Conservation (phyloP, 495 filamentous ascomycete genomes). For the Podospora bellae-mahoneyi region DNA sequence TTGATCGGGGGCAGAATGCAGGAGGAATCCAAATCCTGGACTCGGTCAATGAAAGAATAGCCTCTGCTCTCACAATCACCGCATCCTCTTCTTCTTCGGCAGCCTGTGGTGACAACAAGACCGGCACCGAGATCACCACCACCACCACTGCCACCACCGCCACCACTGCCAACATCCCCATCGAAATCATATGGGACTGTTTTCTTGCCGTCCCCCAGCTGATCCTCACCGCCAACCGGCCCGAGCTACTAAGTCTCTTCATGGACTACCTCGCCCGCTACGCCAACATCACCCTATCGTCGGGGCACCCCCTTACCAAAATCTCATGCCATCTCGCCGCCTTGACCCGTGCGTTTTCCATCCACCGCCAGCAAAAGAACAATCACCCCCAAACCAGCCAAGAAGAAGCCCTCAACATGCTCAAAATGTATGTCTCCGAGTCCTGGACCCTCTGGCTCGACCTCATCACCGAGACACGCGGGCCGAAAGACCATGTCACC, state of each 20-base stretch:
- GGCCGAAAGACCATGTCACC: slow-evolving; percentile 26
- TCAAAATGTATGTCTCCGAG: slow-evolving; percentile 18
- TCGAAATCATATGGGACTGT: slow-evolving; percentile 38
- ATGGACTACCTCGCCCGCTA: slow-evolving; percentile 23
- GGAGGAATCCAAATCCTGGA: background rate
- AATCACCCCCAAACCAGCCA: background rate
- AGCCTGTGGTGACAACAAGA: background rate
- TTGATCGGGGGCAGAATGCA: slow-evolving; percentile 6
- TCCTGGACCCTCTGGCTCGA: slow-evolving; percentile 33
- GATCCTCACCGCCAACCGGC: slow-evolving; percentile 18
- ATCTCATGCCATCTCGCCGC: slow-evolving; percentile 14
- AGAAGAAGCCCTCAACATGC: slow-evolving; percentile 3
- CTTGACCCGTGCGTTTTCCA: slow-evolving; percentile 3
- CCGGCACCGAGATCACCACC: background rate
- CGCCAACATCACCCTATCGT: slow-evolving; percentile 22
- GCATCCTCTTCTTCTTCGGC: background rate
- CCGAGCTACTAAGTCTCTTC: slow-evolving; percentile 30
- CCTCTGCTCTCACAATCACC: slow-evolving; percentile 5
- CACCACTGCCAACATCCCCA: slow-evolving; percentile 5
- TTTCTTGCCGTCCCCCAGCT: slow-evolving; percentile 34
- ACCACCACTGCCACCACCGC: background rate
- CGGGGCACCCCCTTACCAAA: slow-evolving; percentile 22
- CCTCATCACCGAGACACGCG: slow-evolving; percentile 13
- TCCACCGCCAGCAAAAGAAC: background rate
- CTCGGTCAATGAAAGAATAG: background rate